Evolutionary conservation across 2,329 filamentous ascomycete genomes (phyloP), one percentile per base, ranked within the genome.

Genomic region (Exophiala dermatitidis): DNA sequence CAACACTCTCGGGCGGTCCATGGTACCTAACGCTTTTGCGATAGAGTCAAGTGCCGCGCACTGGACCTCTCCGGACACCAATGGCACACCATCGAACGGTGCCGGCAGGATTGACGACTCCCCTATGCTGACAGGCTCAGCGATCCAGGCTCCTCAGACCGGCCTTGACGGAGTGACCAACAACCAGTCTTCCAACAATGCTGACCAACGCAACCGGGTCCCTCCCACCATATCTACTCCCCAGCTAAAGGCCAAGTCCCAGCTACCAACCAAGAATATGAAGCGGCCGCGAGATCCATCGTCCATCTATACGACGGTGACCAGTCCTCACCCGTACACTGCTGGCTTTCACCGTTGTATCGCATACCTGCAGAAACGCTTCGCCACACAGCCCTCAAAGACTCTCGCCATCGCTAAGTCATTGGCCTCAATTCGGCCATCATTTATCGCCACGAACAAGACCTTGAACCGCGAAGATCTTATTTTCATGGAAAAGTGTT

Each of bases 401-500:
- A 85, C 86, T 0, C 71, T 91, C 28, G 83, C 85, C 53, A 95
- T 96, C 60, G 90, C 89, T 54, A 88, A 90, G 71, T 86, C 90
- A 0, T 78, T 98, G 48, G 86, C 88, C 4, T 89, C 86, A 42
- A 95, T 96, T 62, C 85, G 93, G 5, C 91, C 93, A 1, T 93
- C 90, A 0, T 93, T 98, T 67, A 91, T 97, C 59, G 85, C 90
- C 7, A 94, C 89, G 58, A 95, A 88, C 19, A 87, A 88, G 64
- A 90, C 88, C n/a, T 75, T 97, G 56, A 90, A 89, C 60, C 78
- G 84, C 12, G 85, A 93, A 64, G 93, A 98, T 69, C 76, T 97
- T 30, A 84, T 98, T 26, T 96, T 97, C 69, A 95, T 95, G 86
- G 93, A 98, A 69, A 95, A 95, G 71, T 94, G 88, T 65, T 89